phyloP scores from a whole-genome alignment of 1,139 yeast genomes.

The Kodamaea anthophila region DNA sequence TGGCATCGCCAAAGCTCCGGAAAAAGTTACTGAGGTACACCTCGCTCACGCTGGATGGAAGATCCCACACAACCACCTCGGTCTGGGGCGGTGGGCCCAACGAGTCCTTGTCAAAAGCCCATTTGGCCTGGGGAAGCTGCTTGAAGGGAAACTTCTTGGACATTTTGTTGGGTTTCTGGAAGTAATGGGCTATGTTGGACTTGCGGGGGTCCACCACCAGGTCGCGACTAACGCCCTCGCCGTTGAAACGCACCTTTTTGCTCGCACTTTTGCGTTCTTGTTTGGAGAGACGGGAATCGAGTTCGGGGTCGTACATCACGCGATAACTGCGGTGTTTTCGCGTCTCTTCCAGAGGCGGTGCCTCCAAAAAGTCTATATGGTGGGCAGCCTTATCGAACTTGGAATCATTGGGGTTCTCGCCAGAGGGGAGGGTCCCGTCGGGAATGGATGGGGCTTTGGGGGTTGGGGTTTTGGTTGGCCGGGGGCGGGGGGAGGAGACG shows the following conservation, averaged over 20 bases:
- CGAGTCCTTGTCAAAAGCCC: slow-evolving; percentile 61
- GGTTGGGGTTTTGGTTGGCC: no score
- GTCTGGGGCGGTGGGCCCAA: slow-evolving; percentile 71
- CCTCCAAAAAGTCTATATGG: slow-evolving; percentile 23
- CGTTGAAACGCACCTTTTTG: slow-evolving; percentile 32
- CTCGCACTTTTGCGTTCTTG: slow-evolving; percentile 31
- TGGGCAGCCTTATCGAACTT: slow-evolving; percentile 27
- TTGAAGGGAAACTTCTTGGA: slow-evolving; percentile 41
- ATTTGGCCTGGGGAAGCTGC: slow-evolving; percentile 48
- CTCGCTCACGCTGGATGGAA: slow-evolving; percentile 45
- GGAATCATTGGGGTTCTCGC: slow-evolving; percentile 27
- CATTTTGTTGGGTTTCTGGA: slow-evolving; percentile 37
- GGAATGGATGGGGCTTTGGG: no score
- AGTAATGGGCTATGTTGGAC: slow-evolving; percentile 23
- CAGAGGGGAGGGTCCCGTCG: no score
- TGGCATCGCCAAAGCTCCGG: slow-evolving; percentile 52
- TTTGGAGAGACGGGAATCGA: slow-evolving; percentile 19
- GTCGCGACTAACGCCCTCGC: slow-evolving; percentile 19
- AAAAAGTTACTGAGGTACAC: slow-evolving; percentile 46
- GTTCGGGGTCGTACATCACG: slow-evolving; percentile 58
- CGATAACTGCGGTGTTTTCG: slow-evolving; percentile 25
- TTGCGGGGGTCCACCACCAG: slow-evolving; percentile 32
- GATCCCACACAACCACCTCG: slow-evolving; percentile 65
- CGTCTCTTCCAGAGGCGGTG: slow-evolving; percentile 6
- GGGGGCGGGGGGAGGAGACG: no score